Evolutionary conservation across 345 rosid species (phyloP).

Genomic region (Bruguiera parviflora): DNA sequence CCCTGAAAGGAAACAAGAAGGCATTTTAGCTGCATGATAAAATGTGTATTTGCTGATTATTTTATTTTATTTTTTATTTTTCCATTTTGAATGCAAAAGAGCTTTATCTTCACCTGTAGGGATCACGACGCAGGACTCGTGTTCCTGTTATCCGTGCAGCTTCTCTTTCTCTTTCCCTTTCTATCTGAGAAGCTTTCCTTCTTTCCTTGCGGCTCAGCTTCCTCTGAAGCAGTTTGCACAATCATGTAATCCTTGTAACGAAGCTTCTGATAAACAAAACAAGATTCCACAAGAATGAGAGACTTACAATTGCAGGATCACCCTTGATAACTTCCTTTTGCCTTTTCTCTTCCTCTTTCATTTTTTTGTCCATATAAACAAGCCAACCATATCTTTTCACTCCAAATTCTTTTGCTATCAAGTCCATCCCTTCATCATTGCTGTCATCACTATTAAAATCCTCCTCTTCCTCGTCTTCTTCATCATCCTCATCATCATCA

Average conservation of each 20-base stretch:
- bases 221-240: slow-evolving; percentile 43
- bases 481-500: slow-evolving; percentile 59
- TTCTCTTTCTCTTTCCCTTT: slow-evolving; percentile 91
- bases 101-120: slow-evolving; percentile 55
- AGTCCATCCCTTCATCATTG: slow-evolving; percentile 89
- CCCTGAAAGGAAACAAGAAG: slow-evolving; percentile 40
- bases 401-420: slow-evolving; percentile 89
- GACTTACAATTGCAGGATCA: slow-evolving; percentile 94
- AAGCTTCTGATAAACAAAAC: background rate
- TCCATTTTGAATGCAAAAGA: background rate
- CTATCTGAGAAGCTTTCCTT: slow-evolving; percentile 90
- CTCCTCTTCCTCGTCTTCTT: slow-evolving; percentile 76
- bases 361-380: slow-evolving; percentile 90
- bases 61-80: background rate
- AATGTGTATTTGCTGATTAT: background rate
- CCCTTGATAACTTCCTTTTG: slow-evolving; percentile 96
- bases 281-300: slow-evolving; percentile 6
- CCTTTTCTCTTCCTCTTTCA: slow-evolving; percentile 89
- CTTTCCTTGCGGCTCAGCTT: slow-evolving; percentile 97
- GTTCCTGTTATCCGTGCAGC: slow-evolving; percentile 62
- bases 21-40: slow-evolving; percentile 10
- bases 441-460: slow-evolving; percentile 93
- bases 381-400: slow-evolving; percentile 97
- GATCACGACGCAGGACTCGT: slow-evolving; percentile 73
- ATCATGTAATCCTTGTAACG: slow-evolving; percentile 9